Evolutionary conservation across 768 basidiomycete species (phyloP).

Genomic region (Pleurotus ostreatus): DNA sequence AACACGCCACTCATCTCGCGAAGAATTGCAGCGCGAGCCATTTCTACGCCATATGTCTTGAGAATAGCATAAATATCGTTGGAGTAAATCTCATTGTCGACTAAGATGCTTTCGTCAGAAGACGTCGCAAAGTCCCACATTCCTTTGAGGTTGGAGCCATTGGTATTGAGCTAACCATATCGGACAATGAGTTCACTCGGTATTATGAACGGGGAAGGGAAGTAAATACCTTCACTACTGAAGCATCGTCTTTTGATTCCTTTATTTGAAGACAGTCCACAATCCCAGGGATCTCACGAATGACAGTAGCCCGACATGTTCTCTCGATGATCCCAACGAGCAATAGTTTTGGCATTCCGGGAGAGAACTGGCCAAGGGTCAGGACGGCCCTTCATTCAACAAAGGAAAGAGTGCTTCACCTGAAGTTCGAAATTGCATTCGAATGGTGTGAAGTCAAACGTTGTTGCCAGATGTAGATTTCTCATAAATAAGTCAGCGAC

Average conservation of each 20-base stretch:
- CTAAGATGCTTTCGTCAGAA: constrained; percentile 54
- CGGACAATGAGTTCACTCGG: background rate
- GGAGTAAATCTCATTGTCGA: constrained; percentile 80
- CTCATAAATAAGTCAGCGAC: constrained; percentile 51
- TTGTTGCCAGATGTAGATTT: constrained; percentile 60
- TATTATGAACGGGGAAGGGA: background rate
- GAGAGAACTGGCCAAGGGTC: constrained; percentile 60
- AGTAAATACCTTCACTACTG: constrained; percentile 43
- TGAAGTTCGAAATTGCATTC: constrained; percentile 79
- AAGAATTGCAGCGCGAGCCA: constrained; percentile 88
- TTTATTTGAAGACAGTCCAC: constrained; percentile 79
- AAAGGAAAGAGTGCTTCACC: constrained; percentile 42
- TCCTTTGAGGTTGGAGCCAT: constrained; percentile 90
- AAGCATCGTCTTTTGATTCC: constrained; percentile 47
- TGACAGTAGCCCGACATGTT: constrained; percentile 75
- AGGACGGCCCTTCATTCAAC: background rate
- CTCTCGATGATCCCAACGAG: constrained; percentile 92
- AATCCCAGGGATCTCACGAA: constrained; percentile 90
- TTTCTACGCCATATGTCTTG: constrained; percentile 94
- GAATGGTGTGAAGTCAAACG: constrained; percentile 65
- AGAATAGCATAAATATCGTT: constrained; percentile 94
- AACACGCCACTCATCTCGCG: constrained; percentile 91
- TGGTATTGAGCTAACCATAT: constrained; percentile 66
- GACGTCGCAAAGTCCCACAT: constrained; percentile 75
- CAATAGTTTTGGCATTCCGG: constrained; percentile 88